Percentiles rank a stretch among this genome's conserved stretches.
phyloP scores from a whole-genome alignment of 805 yeast species.

The Yarrowia sp. region DNA sequence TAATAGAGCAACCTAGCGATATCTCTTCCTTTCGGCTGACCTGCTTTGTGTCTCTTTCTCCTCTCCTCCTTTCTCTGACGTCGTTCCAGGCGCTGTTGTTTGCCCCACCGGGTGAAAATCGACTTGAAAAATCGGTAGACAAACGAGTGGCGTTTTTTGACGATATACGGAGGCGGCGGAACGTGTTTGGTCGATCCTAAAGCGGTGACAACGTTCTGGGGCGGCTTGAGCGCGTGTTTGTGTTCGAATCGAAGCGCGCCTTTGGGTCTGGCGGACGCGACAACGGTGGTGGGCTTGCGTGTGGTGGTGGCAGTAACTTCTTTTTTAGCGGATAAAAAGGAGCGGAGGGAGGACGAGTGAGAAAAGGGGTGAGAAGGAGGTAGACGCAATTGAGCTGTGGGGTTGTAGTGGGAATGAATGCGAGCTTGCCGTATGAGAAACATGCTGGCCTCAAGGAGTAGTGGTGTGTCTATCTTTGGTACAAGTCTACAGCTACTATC shows the following conservation, averaged over 20 bases:
- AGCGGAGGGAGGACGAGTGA: not conserved
- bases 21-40: conserved; percentile 5
- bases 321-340: conserved; percentile 17
- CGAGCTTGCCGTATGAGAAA: not conserved
- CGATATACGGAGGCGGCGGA: not conserved
- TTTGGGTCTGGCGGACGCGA: not conserved
- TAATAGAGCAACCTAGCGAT: conserved; percentile 13
- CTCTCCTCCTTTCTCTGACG: not conserved
- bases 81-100: not conserved
- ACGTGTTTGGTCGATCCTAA: not conserved
- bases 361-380: not conserved
- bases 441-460: not conserved
- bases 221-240: not conserved
- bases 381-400: no score
- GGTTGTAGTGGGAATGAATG: no score
- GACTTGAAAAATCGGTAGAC: conserved; percentile 23
- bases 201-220: not conserved
- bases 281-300: conserved; percentile 19
- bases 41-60: not conserved
- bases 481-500: not conserved
- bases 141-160: conserved; percentile 22
- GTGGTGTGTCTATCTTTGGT: not conserved
- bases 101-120: conserved; percentile 18
- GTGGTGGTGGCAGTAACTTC: conserved; percentile 25
- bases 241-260: conserved; percentile 15